These are phyloP conservation scores for Begonia peltatifolia DNA, from an alignment of 306 rosid genomes.

Conservation along the genomic window DNA sequence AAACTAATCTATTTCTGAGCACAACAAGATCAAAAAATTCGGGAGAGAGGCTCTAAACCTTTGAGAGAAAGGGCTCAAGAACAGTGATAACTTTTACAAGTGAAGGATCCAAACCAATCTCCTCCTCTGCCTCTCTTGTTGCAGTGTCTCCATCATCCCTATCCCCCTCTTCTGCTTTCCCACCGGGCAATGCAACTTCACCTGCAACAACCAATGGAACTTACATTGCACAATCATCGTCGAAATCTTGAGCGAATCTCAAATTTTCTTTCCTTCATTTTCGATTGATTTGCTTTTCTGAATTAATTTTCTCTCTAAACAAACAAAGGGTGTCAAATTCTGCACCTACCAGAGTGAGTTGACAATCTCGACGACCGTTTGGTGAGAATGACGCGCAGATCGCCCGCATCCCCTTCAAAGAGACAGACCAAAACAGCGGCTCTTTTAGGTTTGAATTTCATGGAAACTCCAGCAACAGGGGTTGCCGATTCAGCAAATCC, in stretches of 20 bases:
- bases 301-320: constrained; percentile 6
- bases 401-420: constrained; percentile 71
- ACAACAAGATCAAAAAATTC: too few species aligned
- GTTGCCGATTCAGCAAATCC: constrained; percentile 72
- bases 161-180: constrained; percentile 85
- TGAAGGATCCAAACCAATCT: constrained; percentile 80
- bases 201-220: constrained; percentile 26
- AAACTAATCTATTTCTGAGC: too few species aligned
- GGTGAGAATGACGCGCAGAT: constrained; percentile 67
- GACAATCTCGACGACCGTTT: constrained; percentile 57
- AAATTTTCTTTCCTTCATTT: constrained; percentile 1
- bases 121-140: constrained; percentile 80
- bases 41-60: constrained; percentile 28
- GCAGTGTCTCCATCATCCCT: constrained; percentile 84
- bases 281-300: constrained; percentile 2
- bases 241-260: constrained; percentile 1
- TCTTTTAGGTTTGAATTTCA: constrained; percentile 46
- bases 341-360: constrained; percentile 69
- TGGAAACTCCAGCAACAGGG: constrained; percentile 28
- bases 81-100: constrained; percentile 63
- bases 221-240: too few species aligned
- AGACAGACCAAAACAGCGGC: constrained; percentile 92
- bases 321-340: constrained; percentile 1
- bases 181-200: constrained; percentile 93
- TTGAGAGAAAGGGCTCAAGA: constrained; percentile 88